Conservation (phyloP, 352 stramenopile species). For the Phytophthora capsici region DNA sequence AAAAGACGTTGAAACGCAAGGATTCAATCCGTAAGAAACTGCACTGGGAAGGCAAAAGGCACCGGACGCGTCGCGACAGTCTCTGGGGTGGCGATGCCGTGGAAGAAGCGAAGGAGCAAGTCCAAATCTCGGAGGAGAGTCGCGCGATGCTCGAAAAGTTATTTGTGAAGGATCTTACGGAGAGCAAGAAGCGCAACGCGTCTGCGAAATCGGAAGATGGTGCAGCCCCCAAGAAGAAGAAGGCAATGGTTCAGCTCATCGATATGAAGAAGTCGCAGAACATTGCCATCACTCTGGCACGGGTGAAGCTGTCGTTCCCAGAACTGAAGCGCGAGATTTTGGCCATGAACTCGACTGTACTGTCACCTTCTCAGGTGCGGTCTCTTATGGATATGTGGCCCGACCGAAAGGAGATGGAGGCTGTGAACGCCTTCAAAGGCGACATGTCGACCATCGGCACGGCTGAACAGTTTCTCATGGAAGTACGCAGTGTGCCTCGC, state of each 20-base stretch:
- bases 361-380: conserved; percentile 79
- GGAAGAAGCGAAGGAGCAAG: conserved; percentile 49
- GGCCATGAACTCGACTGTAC: conserved; percentile 75
- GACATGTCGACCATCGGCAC: conserved; percentile 65
- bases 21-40: conserved; percentile 89
- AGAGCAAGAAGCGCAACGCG: conserved; percentile 55
- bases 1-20: conserved; percentile 57
- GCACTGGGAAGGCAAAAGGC: conserved; percentile 80
- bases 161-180: conserved; percentile 76
- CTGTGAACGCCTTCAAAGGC: conserved; percentile 71
- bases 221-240: conserved; percentile 58
- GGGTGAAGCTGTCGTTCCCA: conserved; percentile 73
- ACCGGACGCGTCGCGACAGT: conserved; percentile 61
- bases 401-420: conserved; percentile 73
- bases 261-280: conserved; percentile 92
- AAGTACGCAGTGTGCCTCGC: conserved; percentile 70
- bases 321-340: conserved; percentile 80
- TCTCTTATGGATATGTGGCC: conserved; percentile 89
- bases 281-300: conserved; percentile 83
- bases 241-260: conserved; percentile 77
- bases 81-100: conserved; percentile 58
- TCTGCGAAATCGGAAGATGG: conserved; percentile 30
- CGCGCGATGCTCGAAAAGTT: conserved; percentile 77
- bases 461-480: conserved; percentile 81
- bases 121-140: conserved; percentile 76